Base-by-base conservation (phyloP, 2,329 filamentous ascomycete genomes). In the Bimuria novae-zelandiae region DNA sequence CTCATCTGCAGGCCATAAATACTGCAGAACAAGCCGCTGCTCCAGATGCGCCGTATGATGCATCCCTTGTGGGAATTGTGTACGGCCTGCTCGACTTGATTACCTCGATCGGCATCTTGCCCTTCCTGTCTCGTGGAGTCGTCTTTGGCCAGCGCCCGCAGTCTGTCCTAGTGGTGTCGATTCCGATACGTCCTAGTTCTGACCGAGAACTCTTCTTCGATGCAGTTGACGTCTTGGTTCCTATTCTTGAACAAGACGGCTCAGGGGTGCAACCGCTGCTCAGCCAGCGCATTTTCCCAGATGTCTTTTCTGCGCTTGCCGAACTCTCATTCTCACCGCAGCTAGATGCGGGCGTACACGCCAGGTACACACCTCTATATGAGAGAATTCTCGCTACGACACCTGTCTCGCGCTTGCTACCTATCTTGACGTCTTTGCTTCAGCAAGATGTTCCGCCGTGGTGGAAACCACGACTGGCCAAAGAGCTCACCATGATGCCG, bases 381-480 rank as follows among this genome's bases (percentile, higher is more conserved):
- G 32, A 60, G 19, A 55, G 51, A 1, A 39, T 62, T 3, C 46
- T 71, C n/a, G 14, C 22, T 10, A 46, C 71, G 6, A 76, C 70
- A 5, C 77, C 78, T 14, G 80, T 80, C 27, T 82, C 82, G 62
- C 79, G 76, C 23, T 77, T 90, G 7, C 74, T 90, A 19, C 83
- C 82, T 7, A 78, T 83, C 4, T 71, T 90, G 37, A 89, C 86
- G 54, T 77, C 82, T 16, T 76, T 89, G 17, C 82, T 89, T 29
- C 84, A 88, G 55, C 85, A 87, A 10, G 80, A 80, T 51, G 78
- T 82, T 14, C 84, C 85, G 10, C 60, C 71, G 67, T 88, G 84
- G 84, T 76, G 89, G n/a, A 82, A 81, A 37, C 60, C 78, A 16
- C 78, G 79, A 36, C 67, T 90, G 1, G 77, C 86, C 60, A 78